Percentiles rank a stretch among this genome's conserved stretches.
Evolutionary conservation across 1,139 yeast species (phyloP).

Genomic region (Candida dubliniensis): DNA sequence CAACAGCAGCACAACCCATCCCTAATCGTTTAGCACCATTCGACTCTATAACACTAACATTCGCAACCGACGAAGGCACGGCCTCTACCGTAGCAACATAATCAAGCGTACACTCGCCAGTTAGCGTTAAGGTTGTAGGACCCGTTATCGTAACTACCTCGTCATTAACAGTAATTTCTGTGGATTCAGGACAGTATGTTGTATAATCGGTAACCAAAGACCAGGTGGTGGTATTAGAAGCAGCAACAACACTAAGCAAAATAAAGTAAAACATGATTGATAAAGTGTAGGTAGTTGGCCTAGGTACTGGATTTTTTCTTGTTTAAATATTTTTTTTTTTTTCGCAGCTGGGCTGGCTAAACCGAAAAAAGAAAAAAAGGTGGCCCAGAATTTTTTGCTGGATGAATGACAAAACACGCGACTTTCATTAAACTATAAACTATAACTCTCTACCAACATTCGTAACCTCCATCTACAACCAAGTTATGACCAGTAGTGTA

Average conservation of each 20-base stretch:
- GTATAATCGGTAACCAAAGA: conserved; percentile 46
- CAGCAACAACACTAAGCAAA: conserved; percentile 33
- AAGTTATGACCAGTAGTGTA: conserved; percentile 53
- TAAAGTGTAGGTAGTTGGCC: too few species aligned
- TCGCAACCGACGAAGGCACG: not conserved
- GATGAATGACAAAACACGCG: not conserved
- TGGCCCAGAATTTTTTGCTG: too few species aligned
- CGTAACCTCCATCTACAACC: conserved; percentile 52
- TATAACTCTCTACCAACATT: conserved; percentile 29
- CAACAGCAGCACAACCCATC: not conserved
- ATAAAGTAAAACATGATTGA: not conserved
- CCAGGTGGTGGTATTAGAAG: conserved; percentile 41
- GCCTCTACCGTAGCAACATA: conserved; percentile 1
- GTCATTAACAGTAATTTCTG: conserved; percentile 44
- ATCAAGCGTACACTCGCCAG: conserved; percentile 40
- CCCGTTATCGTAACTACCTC: conserved; percentile 48
- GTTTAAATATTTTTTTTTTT: not conserved
- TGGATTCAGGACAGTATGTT: conserved; percentile 46
- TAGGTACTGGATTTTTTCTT: too few species aligned
- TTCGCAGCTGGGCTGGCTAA: not conserved
- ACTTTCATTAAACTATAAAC: not conserved
- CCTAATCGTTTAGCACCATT: conserved; percentile 2
- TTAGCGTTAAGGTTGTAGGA: conserved; percentile 47
- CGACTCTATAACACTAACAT: not conserved
- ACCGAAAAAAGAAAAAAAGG: not conserved